These are phyloP conservation scores for Kwoniella dendrophila DNA, from an alignment of 768 basidiomycete species.

Conservation along the genomic window DNA sequence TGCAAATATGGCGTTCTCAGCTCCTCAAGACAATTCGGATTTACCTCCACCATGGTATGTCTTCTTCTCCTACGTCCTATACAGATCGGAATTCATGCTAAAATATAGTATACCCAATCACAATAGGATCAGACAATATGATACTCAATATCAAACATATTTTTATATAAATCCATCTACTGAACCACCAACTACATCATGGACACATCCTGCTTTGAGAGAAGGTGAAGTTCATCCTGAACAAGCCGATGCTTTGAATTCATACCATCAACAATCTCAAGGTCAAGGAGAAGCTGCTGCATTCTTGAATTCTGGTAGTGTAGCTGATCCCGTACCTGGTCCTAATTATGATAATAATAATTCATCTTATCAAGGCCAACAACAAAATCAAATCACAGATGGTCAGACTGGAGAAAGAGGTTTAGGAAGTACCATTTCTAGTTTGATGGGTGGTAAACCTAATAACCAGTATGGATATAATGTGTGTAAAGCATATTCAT, in stretches of 20 bases:
- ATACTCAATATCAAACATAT: slow-evolving; percentile 30
- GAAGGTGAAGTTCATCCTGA: slow-evolving; percentile 32
- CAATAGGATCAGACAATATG: slow-evolving; percentile 43
- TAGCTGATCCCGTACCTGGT: slow-evolving; percentile 13
- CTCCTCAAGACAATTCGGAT: not conserved
- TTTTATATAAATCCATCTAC: slow-evolving; percentile 41
- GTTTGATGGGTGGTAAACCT: slow-evolving; percentile 12
- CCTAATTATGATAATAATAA: slow-evolving; percentile 1
- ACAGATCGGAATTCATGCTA: not conserved
- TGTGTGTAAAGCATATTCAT: slow-evolving; percentile 1
- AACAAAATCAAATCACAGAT: not conserved
- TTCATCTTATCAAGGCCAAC: not conserved
- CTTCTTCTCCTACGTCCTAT: not conserved
- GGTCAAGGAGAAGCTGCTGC: slow-evolving; percentile 16
- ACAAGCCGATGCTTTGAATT: slow-evolving; percentile 22
- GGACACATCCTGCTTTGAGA: slow-evolving; percentile 32
- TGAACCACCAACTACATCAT: slow-evolving; percentile 35
- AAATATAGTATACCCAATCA: not conserved
- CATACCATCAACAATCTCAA: not conserved
- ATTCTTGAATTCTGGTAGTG: slow-evolving; percentile 25
- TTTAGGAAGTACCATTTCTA: slow-evolving; percentile 30
- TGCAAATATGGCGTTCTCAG: not conserved
- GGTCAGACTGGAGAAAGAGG: slow-evolving; percentile 23
- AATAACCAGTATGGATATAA: slow-evolving; percentile 23
- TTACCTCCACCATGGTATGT: slow-evolving; percentile 9